Evolutionary conservation across 2,329 filamentous ascomycete species (phyloP).

Genomic region (Phoma sp.): DNA sequence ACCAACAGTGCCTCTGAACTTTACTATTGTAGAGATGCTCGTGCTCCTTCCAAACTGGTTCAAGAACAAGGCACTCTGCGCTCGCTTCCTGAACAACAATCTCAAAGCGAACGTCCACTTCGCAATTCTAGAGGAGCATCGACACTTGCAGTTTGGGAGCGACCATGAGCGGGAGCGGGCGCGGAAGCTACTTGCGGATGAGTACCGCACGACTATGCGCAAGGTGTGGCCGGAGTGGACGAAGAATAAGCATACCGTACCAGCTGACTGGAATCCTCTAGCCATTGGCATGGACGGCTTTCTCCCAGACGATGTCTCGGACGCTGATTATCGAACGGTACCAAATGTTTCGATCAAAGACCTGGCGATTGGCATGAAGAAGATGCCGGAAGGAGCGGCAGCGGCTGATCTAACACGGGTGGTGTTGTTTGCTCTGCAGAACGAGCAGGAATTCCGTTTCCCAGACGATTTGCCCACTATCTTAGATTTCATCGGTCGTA

Average conservation of each 20-base stretch:
- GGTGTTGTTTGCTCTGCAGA: constrained; percentile 23
- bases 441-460: constrained; percentile 21
- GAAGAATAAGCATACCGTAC: constrained; percentile 10
- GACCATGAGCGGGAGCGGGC: constrained; percentile 11
- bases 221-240: constrained; percentile 10
- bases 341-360: constrained; percentile 24
- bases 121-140: constrained; percentile 23
- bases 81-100: constrained; percentile 24
- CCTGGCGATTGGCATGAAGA: constrained; percentile 26
- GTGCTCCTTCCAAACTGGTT: constrained; percentile 26
- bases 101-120: constrained; percentile 22
- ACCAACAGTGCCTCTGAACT: constrained; percentile 15
- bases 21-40: constrained; percentile 27
- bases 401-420: constrained; percentile 35
- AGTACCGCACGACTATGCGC: constrained; percentile 28
- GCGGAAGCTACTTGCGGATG: constrained; percentile 18
- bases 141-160: constrained; percentile 6
- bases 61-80: constrained; percentile 13
- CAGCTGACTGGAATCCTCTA: constrained; percentile 14
- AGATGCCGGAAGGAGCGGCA: constrained; percentile 26
- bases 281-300: constrained; percentile 12
- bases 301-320: constrained; percentile 8
- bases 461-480: constrained; percentile 29
- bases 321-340: not conserved
- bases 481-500: constrained; percentile 16